phyloP scores from a whole-genome alignment of 2,329 filamentous ascomycete genomes.

The Phaeosphaeriaceae sp. region DNA sequence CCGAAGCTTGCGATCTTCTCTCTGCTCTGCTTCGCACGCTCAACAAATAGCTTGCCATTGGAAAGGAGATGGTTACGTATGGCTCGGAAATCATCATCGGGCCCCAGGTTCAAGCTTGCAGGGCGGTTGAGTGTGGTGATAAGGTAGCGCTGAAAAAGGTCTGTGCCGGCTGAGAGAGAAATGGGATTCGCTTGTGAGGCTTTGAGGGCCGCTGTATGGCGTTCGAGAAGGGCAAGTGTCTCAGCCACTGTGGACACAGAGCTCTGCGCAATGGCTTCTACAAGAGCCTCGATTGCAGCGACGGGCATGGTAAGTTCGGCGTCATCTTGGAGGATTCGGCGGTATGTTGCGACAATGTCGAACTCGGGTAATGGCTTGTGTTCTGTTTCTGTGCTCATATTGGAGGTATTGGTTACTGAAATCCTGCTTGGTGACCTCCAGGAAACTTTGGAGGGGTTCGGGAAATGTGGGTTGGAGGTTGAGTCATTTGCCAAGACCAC shows the following conservation, averaged over 20 bases:
- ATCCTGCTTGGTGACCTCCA: slow-evolving; percentile 5
- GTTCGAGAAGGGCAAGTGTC: slow-evolving; percentile 83
- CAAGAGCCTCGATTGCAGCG: slow-evolving; percentile 89
- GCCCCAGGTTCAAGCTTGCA: slow-evolving; percentile 50
- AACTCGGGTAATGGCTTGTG: slow-evolving; percentile 37
- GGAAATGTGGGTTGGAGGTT: slow-evolving; percentile 8
- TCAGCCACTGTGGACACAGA: slow-evolving; percentile 89
- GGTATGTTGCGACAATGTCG: slow-evolving; percentile 70
- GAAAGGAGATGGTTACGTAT: slow-evolving; percentile 82
- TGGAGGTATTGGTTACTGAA: slow-evolving; percentile 10
- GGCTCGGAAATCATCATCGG: slow-evolving; percentile 75
- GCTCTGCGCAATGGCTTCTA: slow-evolving; percentile 80
- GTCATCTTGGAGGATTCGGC: slow-evolving; percentile 69
- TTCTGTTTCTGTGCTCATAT: slow-evolving; percentile 32
- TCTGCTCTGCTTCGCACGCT: slow-evolving; percentile 82
- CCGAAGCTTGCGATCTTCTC: slow-evolving; percentile 83
- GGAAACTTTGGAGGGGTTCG: slow-evolving; percentile 29
- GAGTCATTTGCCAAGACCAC: slow-evolving; percentile 22
- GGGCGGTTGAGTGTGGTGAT: slow-evolving; percentile 72
- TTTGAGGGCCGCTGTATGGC: slow-evolving; percentile 79
- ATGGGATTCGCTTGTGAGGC: slow-evolving; percentile 84
- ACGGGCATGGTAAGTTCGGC: slow-evolving; percentile 93
- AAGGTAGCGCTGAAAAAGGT: slow-evolving; percentile 94
- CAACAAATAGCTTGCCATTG: slow-evolving; percentile 86
- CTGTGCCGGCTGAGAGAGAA: slow-evolving; percentile 89